A percentile compares a stretch with the other conserved stretches of the same genome.
Evolutionary conservation across 2,329 filamentous ascomycete species (phyloP).

Genomic region (Nemania sp.): DNA sequence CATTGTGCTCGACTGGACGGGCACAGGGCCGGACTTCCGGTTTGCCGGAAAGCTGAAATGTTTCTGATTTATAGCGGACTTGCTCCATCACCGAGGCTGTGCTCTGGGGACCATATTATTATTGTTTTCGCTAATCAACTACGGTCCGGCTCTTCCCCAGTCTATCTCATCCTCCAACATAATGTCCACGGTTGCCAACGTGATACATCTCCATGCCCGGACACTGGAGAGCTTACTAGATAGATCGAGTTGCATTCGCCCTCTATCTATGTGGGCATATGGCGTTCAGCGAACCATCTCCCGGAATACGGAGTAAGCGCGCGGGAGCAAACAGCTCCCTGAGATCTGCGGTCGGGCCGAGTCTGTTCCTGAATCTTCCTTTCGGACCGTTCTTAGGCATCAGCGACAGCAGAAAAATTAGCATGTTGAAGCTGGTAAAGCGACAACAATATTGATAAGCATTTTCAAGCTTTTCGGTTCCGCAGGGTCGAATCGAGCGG

Average conservation of each 20-base stretch:
- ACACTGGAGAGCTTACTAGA: not conserved
- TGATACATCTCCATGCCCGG: not conserved
- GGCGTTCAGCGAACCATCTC: not conserved
- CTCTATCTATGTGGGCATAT: not conserved
- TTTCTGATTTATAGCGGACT: not conserved
- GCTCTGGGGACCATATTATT: not conserved
- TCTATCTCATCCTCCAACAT: not conserved
- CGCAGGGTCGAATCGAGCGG: not conserved
- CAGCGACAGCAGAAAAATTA: not conserved
- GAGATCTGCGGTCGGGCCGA: conserved; percentile 18
- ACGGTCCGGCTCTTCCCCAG: not conserved
- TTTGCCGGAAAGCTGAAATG: conserved; percentile 12
- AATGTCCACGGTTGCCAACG: not conserved
- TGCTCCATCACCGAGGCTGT: not conserved
- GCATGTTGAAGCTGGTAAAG: too few species aligned
- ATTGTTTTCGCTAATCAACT: conserved; percentile 1
- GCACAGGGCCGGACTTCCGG: conserved; percentile 10
- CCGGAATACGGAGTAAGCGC: too few species aligned
- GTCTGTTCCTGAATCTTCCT: conserved; percentile 18
- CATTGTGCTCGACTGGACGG: conserved; percentile 15
- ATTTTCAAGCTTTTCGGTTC: not conserved
- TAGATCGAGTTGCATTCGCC: not conserved
- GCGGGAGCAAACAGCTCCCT: too few species aligned
- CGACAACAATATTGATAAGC: not conserved
- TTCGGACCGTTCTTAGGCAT: conserved; percentile 26